Conservation (phyloP, 257 asterid genomes). For the Solanum chmielewskii region DNA sequence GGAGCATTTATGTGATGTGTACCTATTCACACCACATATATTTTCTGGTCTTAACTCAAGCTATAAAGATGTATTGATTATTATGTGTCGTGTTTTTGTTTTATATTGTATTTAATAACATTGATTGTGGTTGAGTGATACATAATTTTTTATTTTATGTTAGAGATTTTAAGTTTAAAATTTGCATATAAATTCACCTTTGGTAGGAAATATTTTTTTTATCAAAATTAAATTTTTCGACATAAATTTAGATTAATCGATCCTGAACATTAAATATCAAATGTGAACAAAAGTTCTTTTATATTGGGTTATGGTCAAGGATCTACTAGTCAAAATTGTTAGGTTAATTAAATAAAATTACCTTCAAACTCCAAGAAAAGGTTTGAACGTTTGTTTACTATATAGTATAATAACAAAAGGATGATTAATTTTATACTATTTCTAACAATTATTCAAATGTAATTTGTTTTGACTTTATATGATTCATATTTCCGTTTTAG, state of each 20-base stretch:
- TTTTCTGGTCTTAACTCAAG: background rate
- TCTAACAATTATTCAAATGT: background rate
- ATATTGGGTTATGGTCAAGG: background rate
- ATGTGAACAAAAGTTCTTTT: background rate
- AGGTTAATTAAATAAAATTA: background rate
- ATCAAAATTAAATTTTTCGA: accelerated
- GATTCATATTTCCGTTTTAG: background rate
- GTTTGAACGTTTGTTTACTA: background rate
- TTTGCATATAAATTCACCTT: background rate
- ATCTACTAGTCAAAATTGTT: background rate
- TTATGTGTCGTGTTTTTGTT: background rate
- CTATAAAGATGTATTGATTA: background rate
- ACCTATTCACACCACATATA: background rate
- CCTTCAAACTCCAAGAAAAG: background rate
- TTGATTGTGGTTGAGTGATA: background rate
- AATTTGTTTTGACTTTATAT: background rate
- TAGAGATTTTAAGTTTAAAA: background rate
- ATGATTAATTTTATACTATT: background rate
- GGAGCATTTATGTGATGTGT: background rate
- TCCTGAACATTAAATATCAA: background rate
- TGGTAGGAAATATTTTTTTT: background rate
- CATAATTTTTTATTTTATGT: background rate
- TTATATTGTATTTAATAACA: background rate
- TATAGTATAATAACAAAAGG: background rate
- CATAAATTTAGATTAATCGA: accelerated